Evolutionary conservation across 495 filamentous ascomycete species (phyloP).

Genomic region (Immersiella caudata): DNA sequence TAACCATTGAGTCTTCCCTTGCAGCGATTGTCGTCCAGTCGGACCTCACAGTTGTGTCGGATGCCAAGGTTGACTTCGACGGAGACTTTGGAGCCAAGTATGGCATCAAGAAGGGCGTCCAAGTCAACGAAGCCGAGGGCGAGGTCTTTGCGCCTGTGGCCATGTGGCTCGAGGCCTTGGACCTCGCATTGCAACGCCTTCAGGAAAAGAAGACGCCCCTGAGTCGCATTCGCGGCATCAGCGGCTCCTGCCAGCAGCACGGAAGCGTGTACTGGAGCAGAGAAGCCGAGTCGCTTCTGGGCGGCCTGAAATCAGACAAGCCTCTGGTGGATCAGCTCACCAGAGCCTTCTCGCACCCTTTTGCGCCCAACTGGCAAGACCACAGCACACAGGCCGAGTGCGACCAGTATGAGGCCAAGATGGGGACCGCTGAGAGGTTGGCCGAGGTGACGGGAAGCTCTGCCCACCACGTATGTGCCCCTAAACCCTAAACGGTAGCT

Average conservation of each 20-base stretch:
- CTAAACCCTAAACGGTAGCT: background rate
- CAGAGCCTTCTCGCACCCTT: slow-evolving; percentile 79
- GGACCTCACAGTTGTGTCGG: slow-evolving; percentile 71
- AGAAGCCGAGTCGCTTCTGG: slow-evolving; percentile 68
- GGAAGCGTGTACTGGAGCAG: slow-evolving; percentile 89
- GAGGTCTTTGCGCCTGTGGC: slow-evolving; percentile 92
- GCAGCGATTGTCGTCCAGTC: slow-evolving; percentile 78
- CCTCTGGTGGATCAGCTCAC: slow-evolving; percentile 68
- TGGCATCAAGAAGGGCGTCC: slow-evolving; percentile 84
- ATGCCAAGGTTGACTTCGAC: slow-evolving; percentile 77
- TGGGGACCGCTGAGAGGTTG: slow-evolving; percentile 67
- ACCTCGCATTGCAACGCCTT: slow-evolving; percentile 76
- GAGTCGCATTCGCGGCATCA: slow-evolving; percentile 74
- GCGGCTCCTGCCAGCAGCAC: slow-evolving; percentile 94
- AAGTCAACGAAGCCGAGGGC: slow-evolving; percentile 74
- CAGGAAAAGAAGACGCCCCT: slow-evolving; percentile 77
- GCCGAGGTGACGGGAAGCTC: slow-evolving; percentile 84
- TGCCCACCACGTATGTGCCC: slow-evolving; percentile 79
- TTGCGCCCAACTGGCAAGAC: slow-evolving; percentile 97
- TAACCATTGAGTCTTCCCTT: slow-evolving; percentile 4
- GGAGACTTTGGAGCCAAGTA: slow-evolving; percentile 75
- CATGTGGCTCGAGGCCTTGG: slow-evolving; percentile 91
- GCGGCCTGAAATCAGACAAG: slow-evolving; percentile 59
- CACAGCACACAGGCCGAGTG: slow-evolving; percentile 90
- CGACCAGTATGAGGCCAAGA: slow-evolving; percentile 75